Conservation (phyloP, 202 grass and related monocot genomes). For the Musa balbisiana region DNA sequence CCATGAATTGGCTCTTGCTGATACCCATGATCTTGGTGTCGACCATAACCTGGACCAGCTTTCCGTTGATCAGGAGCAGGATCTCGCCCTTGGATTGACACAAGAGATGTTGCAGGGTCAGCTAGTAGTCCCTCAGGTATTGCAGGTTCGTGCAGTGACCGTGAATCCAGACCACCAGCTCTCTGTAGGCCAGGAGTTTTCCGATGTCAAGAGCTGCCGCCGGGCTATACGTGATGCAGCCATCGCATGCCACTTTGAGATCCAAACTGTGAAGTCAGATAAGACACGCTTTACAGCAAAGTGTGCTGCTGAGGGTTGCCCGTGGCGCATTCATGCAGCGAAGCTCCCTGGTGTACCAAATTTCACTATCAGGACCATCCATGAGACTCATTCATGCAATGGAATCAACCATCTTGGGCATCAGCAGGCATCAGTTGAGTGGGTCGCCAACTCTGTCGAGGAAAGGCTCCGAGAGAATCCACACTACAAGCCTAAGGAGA, state of each 20-base stretch:
- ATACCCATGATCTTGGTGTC: constrained; percentile 49
- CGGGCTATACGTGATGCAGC: constrained; percentile 84
- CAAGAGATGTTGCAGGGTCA: constrained; percentile 53
- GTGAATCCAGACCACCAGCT: constrained; percentile 72
- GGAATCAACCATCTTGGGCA: constrained; percentile 94
- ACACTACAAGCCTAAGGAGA: constrained; percentile 96
- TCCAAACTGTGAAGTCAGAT: constrained; percentile 94
- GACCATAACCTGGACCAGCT: constrained; percentile 62
- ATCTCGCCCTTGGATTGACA: constrained; percentile 48
- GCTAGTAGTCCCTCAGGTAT: constrained; percentile 49
- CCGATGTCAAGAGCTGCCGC: constrained; percentile 87
- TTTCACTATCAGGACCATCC: constrained; percentile 90
- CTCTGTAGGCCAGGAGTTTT: constrained; percentile 67
- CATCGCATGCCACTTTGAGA: constrained; percentile 94
- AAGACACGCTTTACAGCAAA: constrained; percentile 85
- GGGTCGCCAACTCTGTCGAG: constrained; percentile 86
- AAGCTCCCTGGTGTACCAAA: constrained; percentile 80
- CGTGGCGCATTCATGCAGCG: constrained; percentile 87
- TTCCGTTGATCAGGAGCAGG: constrained; percentile 58
- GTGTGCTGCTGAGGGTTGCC: constrained; percentile 70
- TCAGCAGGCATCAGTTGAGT: constrained; percentile 96
- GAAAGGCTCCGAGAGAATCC: constrained; percentile 90
- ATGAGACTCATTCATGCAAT: constrained; percentile 62
- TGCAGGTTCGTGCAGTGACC: constrained; percentile 57
- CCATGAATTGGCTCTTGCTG: constrained; percentile 60